Conservation (phyloP, 805 yeast genomes). For the Kodamaea kakaduensis region DNA sequence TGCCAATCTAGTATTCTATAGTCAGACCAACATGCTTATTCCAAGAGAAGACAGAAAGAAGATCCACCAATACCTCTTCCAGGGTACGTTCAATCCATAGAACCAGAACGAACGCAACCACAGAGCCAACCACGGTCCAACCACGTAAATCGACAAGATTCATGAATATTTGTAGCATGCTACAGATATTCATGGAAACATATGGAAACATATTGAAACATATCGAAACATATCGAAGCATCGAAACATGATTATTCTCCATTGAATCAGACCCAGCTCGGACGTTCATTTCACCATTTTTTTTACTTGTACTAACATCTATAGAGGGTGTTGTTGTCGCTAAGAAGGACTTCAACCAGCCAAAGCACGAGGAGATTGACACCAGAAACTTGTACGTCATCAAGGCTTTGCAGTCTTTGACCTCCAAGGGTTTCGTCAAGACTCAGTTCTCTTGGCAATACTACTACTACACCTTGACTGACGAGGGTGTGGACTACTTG, state of each 20-base stretch:
- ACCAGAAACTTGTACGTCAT: slow-evolving; percentile 96
- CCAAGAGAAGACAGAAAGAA: slow-evolving; percentile 99
- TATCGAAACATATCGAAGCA: too few relatives aligned
- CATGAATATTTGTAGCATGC: background rate
- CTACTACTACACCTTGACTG: slow-evolving; percentile 99
- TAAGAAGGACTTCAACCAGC: slow-evolving; percentile 96
- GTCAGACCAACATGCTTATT: slow-evolving; percentile 71
- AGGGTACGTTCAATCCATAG: slow-evolving; percentile 61
- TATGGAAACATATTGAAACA: too few relatives aligned
- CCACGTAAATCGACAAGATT: background rate
- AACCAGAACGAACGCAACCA: background rate
- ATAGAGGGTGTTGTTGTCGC: slow-evolving; percentile 99
- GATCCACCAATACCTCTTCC: slow-evolving; percentile 99
- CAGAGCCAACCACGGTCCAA: background rate
- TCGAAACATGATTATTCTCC: too few relatives aligned
- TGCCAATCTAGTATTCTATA: slow-evolving; percentile 7
- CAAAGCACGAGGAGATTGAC: slow-evolving; percentile 97
- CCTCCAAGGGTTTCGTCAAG: slow-evolving; percentile 98
- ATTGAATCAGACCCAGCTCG: background rate
- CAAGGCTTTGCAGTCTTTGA: slow-evolving; percentile 99
- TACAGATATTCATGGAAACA: background rate
- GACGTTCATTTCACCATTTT: too few relatives aligned
- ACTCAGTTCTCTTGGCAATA: slow-evolving; percentile 99
- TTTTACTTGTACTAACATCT: slow-evolving; percentile 37
- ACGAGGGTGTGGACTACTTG: slow-evolving; percentile 98